phyloP scores from a whole-genome alignment of 257 asterid genomes.

The Solanum arcanum region DNA sequence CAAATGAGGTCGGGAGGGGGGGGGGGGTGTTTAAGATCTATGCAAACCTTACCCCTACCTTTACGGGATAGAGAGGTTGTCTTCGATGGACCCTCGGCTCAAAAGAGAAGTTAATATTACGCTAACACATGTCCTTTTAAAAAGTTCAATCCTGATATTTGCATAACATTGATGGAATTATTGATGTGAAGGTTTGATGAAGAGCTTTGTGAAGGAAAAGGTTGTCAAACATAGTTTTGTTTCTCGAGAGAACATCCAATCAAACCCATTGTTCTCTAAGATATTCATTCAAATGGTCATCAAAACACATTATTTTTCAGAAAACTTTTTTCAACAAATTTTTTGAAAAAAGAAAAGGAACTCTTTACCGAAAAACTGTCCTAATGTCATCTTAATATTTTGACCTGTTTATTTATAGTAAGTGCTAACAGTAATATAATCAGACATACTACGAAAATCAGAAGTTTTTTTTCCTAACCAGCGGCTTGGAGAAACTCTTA shows the following conservation, averaged over 20 bases:
- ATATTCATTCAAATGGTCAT: neutral
- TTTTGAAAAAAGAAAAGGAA: neutral
- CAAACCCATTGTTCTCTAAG: neutral
- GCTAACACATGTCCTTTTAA: neutral
- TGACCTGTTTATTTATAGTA: neutral
- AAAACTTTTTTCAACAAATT: neutral
- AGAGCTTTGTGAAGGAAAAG: neutral
- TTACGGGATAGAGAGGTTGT: neutral
- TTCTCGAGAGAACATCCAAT: neutral
- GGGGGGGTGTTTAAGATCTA: no score
- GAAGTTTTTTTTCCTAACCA: neutral
- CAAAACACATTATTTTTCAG: neutral
- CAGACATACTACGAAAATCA: neutral
- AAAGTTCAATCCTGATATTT: neutral
- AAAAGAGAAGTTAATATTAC: neutral
- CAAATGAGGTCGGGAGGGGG: neutral
- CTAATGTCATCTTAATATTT: neutral
- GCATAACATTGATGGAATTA: neutral
- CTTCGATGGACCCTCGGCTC: neutral
- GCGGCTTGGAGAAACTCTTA: neutral
- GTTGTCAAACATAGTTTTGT: neutral
- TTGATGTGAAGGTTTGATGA: neutral
- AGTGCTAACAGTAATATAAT: neutral
- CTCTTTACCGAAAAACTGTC: neutral
- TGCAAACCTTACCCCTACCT: neutral